Percentiles rank a stretch among this genome's conserved stretches.
These are phyloP conservation scores for Suillus decipiens DNA, from an alignment of 768 basidiomycete genomes.

Conservation along the genomic window DNA sequence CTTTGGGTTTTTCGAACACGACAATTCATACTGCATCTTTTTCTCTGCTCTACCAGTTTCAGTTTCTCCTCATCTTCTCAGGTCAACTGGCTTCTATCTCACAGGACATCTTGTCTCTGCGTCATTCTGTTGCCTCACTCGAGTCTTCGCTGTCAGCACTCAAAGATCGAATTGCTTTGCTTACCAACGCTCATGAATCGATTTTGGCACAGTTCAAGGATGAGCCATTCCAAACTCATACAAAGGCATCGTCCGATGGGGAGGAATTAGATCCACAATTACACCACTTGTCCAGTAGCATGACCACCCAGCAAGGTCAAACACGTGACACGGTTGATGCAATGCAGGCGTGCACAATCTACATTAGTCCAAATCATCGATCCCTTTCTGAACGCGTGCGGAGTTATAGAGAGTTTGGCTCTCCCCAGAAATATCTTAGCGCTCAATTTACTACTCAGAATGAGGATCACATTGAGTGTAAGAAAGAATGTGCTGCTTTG, in stretches of 20 bases:
- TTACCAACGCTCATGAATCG: background rate
- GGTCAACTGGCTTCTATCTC: background rate
- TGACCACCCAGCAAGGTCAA: background rate
- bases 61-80: background rate
- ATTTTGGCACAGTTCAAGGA: background rate
- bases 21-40: background rate
- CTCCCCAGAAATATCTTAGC: background rate
- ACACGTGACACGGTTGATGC: background rate
- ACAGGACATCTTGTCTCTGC: background rate
- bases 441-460: background rate
- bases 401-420: background rate
- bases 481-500: background rate
- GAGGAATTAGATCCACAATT: background rate
- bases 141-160: background rate
- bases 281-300: background rate
- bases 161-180: background rate
- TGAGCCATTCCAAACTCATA: background rate
- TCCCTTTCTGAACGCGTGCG: background rate
- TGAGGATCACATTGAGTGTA: background rate
- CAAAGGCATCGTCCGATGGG: background rate
- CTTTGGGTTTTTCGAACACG: background rate
- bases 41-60: background rate
- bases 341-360: background rate
- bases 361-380: background rate
- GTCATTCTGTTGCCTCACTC: background rate